Conservation (phyloP, 2,329 filamentous ascomycete species). For the Chaetomium strumarium region DNA sequence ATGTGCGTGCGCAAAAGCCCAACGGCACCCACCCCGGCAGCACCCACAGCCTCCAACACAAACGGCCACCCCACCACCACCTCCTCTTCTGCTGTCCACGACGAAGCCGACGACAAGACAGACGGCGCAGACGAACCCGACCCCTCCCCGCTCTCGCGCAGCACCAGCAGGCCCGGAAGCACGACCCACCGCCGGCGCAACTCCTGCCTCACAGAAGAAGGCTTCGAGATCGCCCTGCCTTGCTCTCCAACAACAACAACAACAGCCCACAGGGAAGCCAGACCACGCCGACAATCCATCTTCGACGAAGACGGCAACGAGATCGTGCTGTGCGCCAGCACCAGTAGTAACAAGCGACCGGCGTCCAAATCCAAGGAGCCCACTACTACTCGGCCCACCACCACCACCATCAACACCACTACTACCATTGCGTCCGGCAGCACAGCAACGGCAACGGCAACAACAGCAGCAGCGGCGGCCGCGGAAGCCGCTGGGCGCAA, state of each 20-base stretch:
- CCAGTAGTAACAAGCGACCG: too few species aligned
- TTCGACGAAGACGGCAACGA: constrained; percentile 47
- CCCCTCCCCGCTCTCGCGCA: constrained; percentile 27
- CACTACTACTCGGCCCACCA: neutral
- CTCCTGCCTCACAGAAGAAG: constrained; percentile 42
- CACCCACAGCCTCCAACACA: neutral
- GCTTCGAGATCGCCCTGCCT: constrained; percentile 43
- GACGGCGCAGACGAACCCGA: constrained; percentile 26
- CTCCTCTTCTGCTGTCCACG: neutral
- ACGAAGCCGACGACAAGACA: neutral
- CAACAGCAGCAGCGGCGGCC: constrained; percentile 1
- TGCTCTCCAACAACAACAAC: constrained; percentile 12
- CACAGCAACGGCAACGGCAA: neutral
- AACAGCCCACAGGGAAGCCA: constrained; percentile 20
- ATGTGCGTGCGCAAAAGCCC: constrained; percentile 64
- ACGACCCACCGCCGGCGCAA: constrained; percentile 26
- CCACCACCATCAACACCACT: neutral
- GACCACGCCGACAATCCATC: constrained; percentile 35
- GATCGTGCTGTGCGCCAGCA: constrained; percentile 30
- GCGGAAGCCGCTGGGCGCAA: constrained; percentile 28
- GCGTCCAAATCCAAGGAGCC: constrained; percentile 1
- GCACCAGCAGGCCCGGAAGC: neutral
- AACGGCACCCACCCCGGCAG: neutral
- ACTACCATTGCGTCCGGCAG: too few species aligned
- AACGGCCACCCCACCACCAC: constrained; percentile 1